Base-by-base conservation (phyloP, 2,329 filamentous ascomycete genomes). In the Pyrenophora graminea region DNA sequence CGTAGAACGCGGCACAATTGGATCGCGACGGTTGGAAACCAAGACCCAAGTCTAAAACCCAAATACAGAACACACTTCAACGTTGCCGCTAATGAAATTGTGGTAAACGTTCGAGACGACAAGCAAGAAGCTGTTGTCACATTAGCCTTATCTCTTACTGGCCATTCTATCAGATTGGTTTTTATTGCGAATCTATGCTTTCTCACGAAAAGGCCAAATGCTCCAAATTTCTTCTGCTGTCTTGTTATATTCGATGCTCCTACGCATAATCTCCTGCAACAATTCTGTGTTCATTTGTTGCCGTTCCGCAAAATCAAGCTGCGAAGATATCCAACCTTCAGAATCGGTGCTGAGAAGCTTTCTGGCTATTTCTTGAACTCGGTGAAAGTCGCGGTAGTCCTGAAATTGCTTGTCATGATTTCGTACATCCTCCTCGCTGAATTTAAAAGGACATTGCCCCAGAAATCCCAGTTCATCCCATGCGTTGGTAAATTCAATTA, bases 271-370 rank as follows among this genome's bases (percentile, higher is more conserved):
- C 18, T 57, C 39, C 39, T 57, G 39, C 8, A 63, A 37, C 19
- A 74, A 40, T 27, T 65, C 59, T 32, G 53, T 43, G 49, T 70
- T 73, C 44, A 62, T 56, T 25, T 48, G 43, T 51, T 58, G 53
- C 19, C 38, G 43, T 21, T 18, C 48, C 15, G 32, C 48, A 31
- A 67, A 58, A 55, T 74, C 68, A 31, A 71, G 6, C 25, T 64
- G 51, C 12, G 69, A 73, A 6, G 63, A 37, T 13, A 74, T 58
- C 69, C 71, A 76, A 9, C 70, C 71, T 39, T 75, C 71, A 0
- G 59, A 58, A 59, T 75, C 72, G 0, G 70, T 71, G 44, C 56
- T 54, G 3, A 75, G 57, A 40, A 55, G 56, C 36, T 69, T 59
- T 43, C 56, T 47, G 4, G 64, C 71, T 27, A 71, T 32, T 38